Base-by-base conservation (phyloP, 2,329 filamentous ascomycete genomes). In the Xylariomycetidae sp. region DNA sequence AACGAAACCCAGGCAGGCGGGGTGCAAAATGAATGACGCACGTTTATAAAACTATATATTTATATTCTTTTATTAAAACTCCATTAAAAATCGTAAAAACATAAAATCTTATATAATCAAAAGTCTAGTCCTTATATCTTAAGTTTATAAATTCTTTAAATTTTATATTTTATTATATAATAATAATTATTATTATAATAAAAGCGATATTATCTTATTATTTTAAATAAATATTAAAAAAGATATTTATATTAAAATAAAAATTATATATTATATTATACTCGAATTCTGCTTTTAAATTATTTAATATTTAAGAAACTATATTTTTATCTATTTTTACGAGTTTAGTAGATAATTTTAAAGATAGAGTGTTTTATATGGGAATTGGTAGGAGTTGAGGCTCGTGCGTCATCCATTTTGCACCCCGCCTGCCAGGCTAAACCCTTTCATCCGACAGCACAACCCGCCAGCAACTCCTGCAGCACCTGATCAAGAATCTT, bases 261-360 rank as follows among this genome's bases (percentile, higher is more conserved):
- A 8, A 7, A 16, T 15, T 17, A 28, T 14, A 14, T 17, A 28
- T 5, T 28, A 4, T 15, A 15, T 28, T 17, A 28, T 15, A 15
- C 13, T 28, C 16, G n/a, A 28, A 28, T n/a, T 15, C 27, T 28
- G 6, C 16, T 12, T 28, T 7, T 15, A 28, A 28, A 28, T 17
- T 8, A 23, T 23, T 23, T 8, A 23, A 23, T 45, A 53, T n/a
- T 27, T 42, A 12, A 44, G 44, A n/a, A 42, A 49, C 20, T 23
- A 8, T 8, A 23, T 23, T 23, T 23, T 23, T n/a, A 8, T 8
- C 8, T 23, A 23, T 8, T 23, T n/a, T 23, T 23, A 23, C 20
- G 20, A 23, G 20, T n/a, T 23, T 23, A 23, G 20, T 23, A 23
- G 20, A n/a, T 23, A 23, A 6, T 46, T 54, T 54, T 25, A 5